Evolutionary conservation across 176 grass and related monocot genomes (phyloP), one percentile per base, ranked within the genome.

Genomic region (Bonia amplexicaulis): DNA sequence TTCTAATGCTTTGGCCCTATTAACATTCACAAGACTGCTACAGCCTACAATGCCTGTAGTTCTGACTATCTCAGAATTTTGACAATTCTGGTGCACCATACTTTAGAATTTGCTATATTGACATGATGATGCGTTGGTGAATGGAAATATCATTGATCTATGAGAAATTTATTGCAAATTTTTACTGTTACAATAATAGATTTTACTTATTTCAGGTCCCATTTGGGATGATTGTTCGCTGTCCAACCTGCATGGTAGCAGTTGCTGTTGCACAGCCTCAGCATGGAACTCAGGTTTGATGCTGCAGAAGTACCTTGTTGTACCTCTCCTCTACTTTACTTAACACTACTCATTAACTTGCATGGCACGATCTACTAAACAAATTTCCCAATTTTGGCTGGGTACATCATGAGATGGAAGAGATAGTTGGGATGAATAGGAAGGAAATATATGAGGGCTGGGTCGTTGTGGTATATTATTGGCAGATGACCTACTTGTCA

Each of bases 241-340:
- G 96, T 82, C 96, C 96, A 57, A 92, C 65, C 62, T 98, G 96
- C 76, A 98, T 93, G 93, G 62, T 93, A 88, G 96, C 96, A 53
- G 87, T 95, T 87, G 83, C 96, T 80, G 93, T 98, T 60, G 85
- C 78, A 40, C 96, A 98, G 59, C 96, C 96, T 89, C 96, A 98
- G 77, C 77, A 98, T 74, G 96, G 96, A 79, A 85, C 78, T 89
- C 93, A 95, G 80, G 96, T 98, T 88, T 54, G 61, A 12, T 80
- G 65, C 9, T 23, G 17, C 11, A 85, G 22, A 85, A 82, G 35
- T 81, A 54, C 67, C 54, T 71, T 81, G 12, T 51, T 58, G 11
- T 77, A 71, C 42, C 35, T 69, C 35, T 37, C 35, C 29, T 51
- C 26, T 26, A 52, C 4, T 37, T 70, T 70, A 16, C 19, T 41